Evolutionary conservation across 1,139 yeast species (phyloP).

Genomic region (Saccharomyces hybrid): DNA sequence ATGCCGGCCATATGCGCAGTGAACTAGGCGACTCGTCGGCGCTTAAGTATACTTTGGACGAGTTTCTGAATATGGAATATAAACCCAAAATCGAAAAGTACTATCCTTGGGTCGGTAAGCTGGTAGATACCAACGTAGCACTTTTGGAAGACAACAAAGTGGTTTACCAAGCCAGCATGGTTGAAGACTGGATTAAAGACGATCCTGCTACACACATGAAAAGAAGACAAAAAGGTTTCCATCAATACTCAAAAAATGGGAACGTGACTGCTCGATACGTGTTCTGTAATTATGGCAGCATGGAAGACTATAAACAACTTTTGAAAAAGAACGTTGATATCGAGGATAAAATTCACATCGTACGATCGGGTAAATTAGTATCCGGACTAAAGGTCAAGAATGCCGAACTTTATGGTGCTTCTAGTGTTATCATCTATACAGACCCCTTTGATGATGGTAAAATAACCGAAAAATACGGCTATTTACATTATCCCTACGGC

Average conservation of each 20-base stretch:
- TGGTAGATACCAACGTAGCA: conserved; percentile 41
- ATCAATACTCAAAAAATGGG: conserved; percentile 54
- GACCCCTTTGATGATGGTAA: conserved; percentile 42
- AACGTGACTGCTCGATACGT: conserved; percentile 46
- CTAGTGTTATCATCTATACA: conserved; percentile 49
- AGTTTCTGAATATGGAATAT: conserved; percentile 40
- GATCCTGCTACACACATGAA: conserved; percentile 44
- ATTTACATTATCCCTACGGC: conserved; percentile 38
- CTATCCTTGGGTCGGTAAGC: conserved; percentile 49
- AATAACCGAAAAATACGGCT: conserved; percentile 36
- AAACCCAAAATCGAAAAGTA: conserved; percentile 48
- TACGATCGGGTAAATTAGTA: conserved; percentile 46
- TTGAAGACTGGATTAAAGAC: conserved; percentile 71
- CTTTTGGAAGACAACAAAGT: conserved; percentile 35
- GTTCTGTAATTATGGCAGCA: conserved; percentile 60
- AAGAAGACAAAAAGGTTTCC: conserved; percentile 46
- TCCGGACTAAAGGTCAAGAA: conserved; percentile 44
- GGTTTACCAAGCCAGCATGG: conserved; percentile 51
- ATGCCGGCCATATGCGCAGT: conserved; percentile 23
- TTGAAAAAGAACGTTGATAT: conserved; percentile 34
- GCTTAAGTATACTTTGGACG: conserved; percentile 36
- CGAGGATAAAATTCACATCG: conserved; percentile 46
- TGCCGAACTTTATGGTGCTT: conserved; percentile 49
- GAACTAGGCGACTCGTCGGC: conserved; percentile 36
- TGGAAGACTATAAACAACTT: conserved; percentile 47